Evolutionary conservation across 192 early-diverging fungal species (phyloP).

Genomic region (Diversispora eburnea): DNA sequence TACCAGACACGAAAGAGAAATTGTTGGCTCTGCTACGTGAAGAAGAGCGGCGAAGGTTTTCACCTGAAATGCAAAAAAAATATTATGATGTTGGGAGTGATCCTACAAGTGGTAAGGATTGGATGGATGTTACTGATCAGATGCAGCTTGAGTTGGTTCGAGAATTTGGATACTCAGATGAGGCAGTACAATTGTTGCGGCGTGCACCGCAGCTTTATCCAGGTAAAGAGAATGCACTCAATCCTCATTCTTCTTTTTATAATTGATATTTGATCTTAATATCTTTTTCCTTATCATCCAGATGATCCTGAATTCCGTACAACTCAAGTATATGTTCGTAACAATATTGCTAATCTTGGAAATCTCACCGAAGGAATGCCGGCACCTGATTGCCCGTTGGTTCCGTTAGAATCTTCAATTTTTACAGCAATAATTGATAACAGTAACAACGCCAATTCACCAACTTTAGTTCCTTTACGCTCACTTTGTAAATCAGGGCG

Average conservation of each 20-base stretch:
- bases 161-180: too few relatives aligned
- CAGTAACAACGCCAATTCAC: background rate
- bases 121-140: conserved; percentile 27
- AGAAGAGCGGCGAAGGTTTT: conserved; percentile 18
- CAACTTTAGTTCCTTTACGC: conserved; percentile 4
- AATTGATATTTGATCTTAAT: background rate
- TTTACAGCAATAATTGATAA: background rate
- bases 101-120: conserved; percentile 16
- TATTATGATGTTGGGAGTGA: conserved; percentile 17
- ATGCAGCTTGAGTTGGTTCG: too few relatives aligned
- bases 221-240: too few relatives aligned
- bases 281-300: conserved; percentile 13
- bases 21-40: conserved; percentile 17
- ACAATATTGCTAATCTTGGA: conserved; percentile 17
- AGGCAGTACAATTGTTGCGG: too few relatives aligned
- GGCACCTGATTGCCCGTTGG: conserved; percentile 10
- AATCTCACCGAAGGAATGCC: conserved; percentile 23
- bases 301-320: conserved; percentile 15
- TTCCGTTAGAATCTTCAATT: conserved; percentile 18
- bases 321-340: conserved; percentile 25
- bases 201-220: too few relatives aligned
- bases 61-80: conserved; percentile 22
- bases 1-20: conserved; percentile 16
- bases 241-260: background rate
- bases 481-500: conserved; percentile 22